Evolutionary conservation across 176 grass and related monocot genomes (phyloP).

Genomic region (Aegilops umbellulata): DNA sequence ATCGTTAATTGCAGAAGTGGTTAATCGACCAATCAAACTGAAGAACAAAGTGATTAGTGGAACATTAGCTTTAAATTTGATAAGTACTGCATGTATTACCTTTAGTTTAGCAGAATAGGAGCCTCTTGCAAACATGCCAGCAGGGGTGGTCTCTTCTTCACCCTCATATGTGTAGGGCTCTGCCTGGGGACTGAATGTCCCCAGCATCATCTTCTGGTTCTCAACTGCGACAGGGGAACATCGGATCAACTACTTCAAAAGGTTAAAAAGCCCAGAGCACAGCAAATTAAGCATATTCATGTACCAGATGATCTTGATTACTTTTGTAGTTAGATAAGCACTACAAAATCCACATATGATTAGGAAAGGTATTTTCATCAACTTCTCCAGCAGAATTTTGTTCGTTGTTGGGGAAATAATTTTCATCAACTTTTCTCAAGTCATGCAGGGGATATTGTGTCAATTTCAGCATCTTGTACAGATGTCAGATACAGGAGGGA

Average conservation of each 20-base stretch:
- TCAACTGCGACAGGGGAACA: constrained; percentile 48
- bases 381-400: background rate
- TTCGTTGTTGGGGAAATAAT: background rate
- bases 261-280: background rate
- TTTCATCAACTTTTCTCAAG: background rate
- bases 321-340: background rate
- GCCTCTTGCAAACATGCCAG: constrained; percentile 80
- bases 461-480: background rate
- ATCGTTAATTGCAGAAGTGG: background rate
- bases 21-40: constrained; percentile 18
- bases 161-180: constrained; percentile 72
- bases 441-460: background rate
- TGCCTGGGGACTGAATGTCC: constrained; percentile 87
- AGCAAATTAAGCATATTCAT: background rate
- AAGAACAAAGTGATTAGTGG: background rate
- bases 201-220: constrained; percentile 84
- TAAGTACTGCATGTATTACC: constrained; percentile 20
- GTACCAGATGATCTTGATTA: background rate
- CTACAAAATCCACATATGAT: background rate
- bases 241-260: background rate
- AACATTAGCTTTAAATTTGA: background rate
- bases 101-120: constrained; percentile 80
- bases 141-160: constrained; percentile 84
- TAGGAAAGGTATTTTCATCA: background rate
- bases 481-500: background rate